Evolutionary conservation across 306 rosid species (phyloP), one percentile per base, ranked within the genome.

Genomic region (Dryas alaskensis): DNA sequence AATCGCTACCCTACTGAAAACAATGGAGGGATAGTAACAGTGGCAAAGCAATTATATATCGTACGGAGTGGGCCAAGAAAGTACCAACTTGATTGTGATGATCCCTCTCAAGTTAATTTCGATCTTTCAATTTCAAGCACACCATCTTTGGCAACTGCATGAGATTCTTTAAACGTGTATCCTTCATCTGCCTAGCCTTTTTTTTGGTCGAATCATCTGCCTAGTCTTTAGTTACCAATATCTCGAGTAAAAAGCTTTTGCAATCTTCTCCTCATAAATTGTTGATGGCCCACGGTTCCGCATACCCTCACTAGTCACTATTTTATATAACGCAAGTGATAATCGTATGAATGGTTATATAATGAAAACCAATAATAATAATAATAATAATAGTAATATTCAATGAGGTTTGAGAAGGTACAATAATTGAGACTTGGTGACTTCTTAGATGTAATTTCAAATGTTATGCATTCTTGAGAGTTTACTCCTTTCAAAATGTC

Each of bases 161-260:
- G 64, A 61, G 67, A 61, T 39, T 14, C 48, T 16, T 10, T 1
- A 62, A 62, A 40, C 67, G 67, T 62, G 67, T 62, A 40, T 40
- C 67, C 1, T 40, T 40, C 48, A 14, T 40, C 48, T 52, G 37
- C 62, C 62, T 39, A 52, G 39, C 19, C 62, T 69, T 19, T 19
- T 19, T 19, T 19, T 19, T 19, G 19, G 19, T 19, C 19, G 19
- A 19, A 19, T 19, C 19, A 19, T 19, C 19, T 19, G 19, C 19
- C 19, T 19, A 19, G 19, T 19, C 19, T 19, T 62, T 14, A 0
- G 12, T 40, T 40, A 16, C 7, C 67, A 8, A 14, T 62, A 40
- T 62, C 66, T 61, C 39, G 10, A 14, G 17, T 62, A 39, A 6
- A 62, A 61, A 16, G 22, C 47, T 13, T 16, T 39, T 61, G 6